Evolutionary conservation across 2,329 filamentous ascomycete genomes (phyloP).

Genomic region (Alternaria metachromatica): DNA sequence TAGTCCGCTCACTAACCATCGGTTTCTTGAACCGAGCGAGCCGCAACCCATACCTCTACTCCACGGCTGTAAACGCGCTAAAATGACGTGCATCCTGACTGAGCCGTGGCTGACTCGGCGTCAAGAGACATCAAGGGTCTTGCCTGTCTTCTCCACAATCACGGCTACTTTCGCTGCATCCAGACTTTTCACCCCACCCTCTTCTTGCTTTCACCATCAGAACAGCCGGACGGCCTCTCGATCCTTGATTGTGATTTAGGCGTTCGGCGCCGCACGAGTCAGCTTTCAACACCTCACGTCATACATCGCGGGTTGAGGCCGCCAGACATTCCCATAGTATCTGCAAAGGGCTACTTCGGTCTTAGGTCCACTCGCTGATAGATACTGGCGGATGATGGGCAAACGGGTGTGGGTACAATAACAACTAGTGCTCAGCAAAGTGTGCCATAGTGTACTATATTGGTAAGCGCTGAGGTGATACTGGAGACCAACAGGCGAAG

Average conservation of each 20-base stretch:
- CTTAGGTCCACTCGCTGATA: slow-evolving; percentile 1
- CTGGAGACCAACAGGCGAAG: slow-evolving; percentile 18
- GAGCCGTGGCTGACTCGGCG: slow-evolving; percentile 21
- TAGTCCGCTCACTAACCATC: slow-evolving; percentile 14
- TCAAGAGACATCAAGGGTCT: slow-evolving; percentile 16
- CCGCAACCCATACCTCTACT: slow-evolving; percentile 17
- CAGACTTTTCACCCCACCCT: slow-evolving; percentile 23
- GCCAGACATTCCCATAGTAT: not conserved
- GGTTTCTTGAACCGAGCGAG: slow-evolving; percentile 25
- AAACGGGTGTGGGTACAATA: slow-evolving; percentile 20
- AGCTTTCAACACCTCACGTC: not conserved
- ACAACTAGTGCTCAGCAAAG: slow-evolving; percentile 17
- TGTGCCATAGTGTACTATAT: slow-evolving; percentile 14
- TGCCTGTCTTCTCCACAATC: slow-evolving; percentile 26
- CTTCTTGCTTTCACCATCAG: slow-evolving; percentile 6
- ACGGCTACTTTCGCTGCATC: slow-evolving; percentile 19
- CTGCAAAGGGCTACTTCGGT: not conserved
- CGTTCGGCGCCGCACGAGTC: slow-evolving; percentile 10
- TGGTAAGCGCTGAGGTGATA: slow-evolving; percentile 15
- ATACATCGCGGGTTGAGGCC: not conserved
- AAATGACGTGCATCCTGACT: slow-evolving; percentile 33
- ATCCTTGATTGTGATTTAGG: slow-evolving; percentile 7
- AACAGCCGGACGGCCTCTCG: slow-evolving; percentile 6
- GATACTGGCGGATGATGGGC: slow-evolving; percentile 15
- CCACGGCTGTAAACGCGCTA: slow-evolving; percentile 25